phyloP scores from a whole-genome alignment of 2,329 filamentous ascomycete species.

The Ophiosphaerella herpotricha region DNA sequence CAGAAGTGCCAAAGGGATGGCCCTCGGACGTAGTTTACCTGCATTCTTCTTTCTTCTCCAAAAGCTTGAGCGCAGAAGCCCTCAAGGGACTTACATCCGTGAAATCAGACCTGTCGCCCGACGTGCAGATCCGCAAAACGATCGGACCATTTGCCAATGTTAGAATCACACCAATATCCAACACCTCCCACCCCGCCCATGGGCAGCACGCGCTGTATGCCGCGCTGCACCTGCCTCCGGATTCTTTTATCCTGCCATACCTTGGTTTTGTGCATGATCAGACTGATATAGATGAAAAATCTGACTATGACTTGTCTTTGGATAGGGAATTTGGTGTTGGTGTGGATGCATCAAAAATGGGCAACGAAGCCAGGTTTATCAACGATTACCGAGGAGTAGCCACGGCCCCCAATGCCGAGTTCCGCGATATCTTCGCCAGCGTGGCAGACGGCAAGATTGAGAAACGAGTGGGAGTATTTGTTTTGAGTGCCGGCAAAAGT shows the following conservation, averaged over 20 bases:
- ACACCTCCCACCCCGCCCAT: constrained; percentile 52
- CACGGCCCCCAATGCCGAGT: constrained; percentile 49
- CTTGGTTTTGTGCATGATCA: constrained; percentile 55
- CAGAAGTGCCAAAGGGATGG: constrained; percentile 37
- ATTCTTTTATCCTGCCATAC: constrained; percentile 56
- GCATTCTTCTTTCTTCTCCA: constrained; percentile 37
- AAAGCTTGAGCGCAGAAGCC: constrained; percentile 29
- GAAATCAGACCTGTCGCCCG: constrained; percentile 20
- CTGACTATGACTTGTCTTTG: constrained; percentile 58
- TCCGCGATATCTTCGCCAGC: constrained; percentile 48
- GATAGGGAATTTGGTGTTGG: constrained; percentile 55
- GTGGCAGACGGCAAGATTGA: constrained; percentile 47
- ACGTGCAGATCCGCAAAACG: constrained; percentile 16
- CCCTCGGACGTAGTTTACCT: constrained; percentile 33
- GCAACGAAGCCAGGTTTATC: constrained; percentile 58
- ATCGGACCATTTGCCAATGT: constrained; percentile 44
- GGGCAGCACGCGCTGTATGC: constrained; percentile 56
- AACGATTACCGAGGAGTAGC: constrained; percentile 60
- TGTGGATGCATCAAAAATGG: constrained; percentile 54
- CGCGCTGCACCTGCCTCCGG: constrained; percentile 49
- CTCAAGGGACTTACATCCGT: constrained; percentile 24
- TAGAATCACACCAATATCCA: constrained; percentile 49
- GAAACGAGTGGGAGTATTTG: constrained; percentile 57
- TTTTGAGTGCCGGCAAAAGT: constrained; percentile 54
- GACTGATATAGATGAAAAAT: constrained; percentile 47